These are phyloP conservation scores for Eutrema salsugineum DNA, from an alignment of 441 rosid genomes.

Conservation along the genomic window DNA sequence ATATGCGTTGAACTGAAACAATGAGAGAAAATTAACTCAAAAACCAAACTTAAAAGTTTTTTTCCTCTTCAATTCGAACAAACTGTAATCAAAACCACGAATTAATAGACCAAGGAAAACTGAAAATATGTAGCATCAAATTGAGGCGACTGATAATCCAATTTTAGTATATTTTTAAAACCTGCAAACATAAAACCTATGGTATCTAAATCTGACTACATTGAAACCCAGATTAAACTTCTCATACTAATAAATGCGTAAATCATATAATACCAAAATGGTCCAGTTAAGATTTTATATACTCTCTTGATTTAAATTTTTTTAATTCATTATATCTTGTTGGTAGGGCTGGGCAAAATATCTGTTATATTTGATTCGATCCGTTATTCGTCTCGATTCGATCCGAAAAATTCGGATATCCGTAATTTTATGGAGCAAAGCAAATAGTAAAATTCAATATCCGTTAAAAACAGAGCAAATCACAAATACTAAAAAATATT, in stretches of 20 bases:
- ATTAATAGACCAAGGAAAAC: not conserved
- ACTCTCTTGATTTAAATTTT: not conserved
- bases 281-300: not conserved
- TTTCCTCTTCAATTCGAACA: not conserved
- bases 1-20: not conserved
- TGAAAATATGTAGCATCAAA: not conserved
- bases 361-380: too few species aligned
- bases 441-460: too few species aligned
- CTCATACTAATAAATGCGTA: not conserved
- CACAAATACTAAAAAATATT: too few species aligned
- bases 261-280: not conserved
- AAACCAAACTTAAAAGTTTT: not conserved
- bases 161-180: not conserved
- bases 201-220: not conserved
- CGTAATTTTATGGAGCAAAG: too few species aligned
- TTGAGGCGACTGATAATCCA: not conserved
- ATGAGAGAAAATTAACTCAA: not conserved
- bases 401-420: too few species aligned
- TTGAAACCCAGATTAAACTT: not conserved
- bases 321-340: not conserved
- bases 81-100: not conserved
- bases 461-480: too few species aligned
- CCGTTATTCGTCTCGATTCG: too few species aligned
- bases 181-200: not conserved
- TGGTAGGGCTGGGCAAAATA: too few species aligned